Evolutionary conservation across 768 basidiomycete genomes (phyloP).

Genomic region (Lyophyllum atratum): DNA sequence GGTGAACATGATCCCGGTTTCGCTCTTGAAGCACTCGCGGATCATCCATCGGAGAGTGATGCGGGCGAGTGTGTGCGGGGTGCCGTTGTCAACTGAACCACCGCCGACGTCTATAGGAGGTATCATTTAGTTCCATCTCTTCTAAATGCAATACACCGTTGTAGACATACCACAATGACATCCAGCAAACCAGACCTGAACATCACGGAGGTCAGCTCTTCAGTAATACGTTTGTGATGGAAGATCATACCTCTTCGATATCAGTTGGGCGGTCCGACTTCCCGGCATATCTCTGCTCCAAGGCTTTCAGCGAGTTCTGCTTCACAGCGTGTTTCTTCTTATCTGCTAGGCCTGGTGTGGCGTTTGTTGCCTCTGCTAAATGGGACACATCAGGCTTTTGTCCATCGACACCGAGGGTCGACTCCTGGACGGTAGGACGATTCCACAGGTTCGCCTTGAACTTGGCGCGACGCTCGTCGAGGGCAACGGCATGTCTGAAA

Average conservation of each 20-base stretch:
- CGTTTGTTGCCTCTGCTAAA: neutral
- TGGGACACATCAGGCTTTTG: slow-evolving; percentile 10
- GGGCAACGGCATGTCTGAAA: slow-evolving; percentile 51
- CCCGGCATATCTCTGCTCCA: neutral
- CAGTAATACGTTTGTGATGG: neutral
- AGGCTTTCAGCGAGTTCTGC: neutral
- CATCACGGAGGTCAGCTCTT: neutral
- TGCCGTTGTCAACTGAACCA: neutral
- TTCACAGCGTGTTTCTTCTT: neutral
- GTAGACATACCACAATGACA: neutral
- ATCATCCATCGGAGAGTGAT: neutral
- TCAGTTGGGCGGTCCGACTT: neutral
- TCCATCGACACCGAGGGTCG: slow-evolving; percentile 27
- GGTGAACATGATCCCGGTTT: neutral
- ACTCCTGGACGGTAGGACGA: slow-evolving; percentile 28
- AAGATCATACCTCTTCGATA: neutral
- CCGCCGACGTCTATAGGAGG: neutral
- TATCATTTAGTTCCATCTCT: neutral
- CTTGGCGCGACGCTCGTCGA: slow-evolving; percentile 51
- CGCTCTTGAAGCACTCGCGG: neutral
- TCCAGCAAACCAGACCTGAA: neutral
- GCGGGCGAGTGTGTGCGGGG: neutral
- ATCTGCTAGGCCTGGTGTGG: neutral
- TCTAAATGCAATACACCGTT: neutral
- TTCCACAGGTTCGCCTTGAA: slow-evolving; percentile 45